Evolutionary conservation across 306 rosid genomes (phyloP).

Genomic region (Fagus sylvatica): DNA sequence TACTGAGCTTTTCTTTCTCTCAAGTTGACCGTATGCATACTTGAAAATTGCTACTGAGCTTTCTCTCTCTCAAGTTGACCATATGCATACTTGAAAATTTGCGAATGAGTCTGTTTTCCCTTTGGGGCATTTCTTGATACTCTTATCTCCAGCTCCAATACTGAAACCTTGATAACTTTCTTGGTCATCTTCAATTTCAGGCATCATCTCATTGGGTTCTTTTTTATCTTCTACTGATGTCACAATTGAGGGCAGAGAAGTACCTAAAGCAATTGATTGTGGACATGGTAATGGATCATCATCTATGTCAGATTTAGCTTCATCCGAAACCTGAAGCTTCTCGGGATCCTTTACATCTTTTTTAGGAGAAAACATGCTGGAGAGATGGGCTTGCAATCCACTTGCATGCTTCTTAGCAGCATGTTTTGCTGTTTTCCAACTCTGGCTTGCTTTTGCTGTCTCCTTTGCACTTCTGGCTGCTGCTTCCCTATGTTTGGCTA

Average conservation of each 20-base stretch:
- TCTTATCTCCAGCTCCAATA: conserved; percentile 38
- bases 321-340: conserved; percentile 51
- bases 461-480: conserved; percentile 86
- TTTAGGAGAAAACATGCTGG: conserved; percentile 60
- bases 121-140: conserved; percentile 35
- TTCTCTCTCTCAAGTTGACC: conserved; percentile 83
- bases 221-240: conserved; percentile 41
- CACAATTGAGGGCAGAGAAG: conserved; percentile 36
- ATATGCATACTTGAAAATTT: conserved; percentile 81
- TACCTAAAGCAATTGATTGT: conserved; percentile 37
- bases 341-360: conserved; percentile 40
- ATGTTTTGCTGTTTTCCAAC: conserved; percentile 78
- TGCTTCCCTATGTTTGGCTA: conserved; percentile 78
- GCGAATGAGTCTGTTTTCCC: conserved; percentile 66
- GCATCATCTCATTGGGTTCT: conserved; percentile 40
- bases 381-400: conserved; percentile 84
- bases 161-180: conserved; percentile 40
- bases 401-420: conserved; percentile 77
- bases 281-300: conserved; percentile 34
- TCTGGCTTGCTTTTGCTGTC: conserved; percentile 70
- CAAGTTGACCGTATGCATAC: conserved; percentile 86
- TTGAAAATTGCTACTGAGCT: conserved; percentile 77
- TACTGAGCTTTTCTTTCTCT: conserved; percentile 84
- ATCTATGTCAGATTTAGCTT: conserved; percentile 38
- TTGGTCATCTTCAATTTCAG: conserved; percentile 63